Evolutionary conservation across 2,329 filamentous ascomycete species (phyloP), one percentile per base, ranked within the genome.

Genomic region (Aciculosporium take): DNA sequence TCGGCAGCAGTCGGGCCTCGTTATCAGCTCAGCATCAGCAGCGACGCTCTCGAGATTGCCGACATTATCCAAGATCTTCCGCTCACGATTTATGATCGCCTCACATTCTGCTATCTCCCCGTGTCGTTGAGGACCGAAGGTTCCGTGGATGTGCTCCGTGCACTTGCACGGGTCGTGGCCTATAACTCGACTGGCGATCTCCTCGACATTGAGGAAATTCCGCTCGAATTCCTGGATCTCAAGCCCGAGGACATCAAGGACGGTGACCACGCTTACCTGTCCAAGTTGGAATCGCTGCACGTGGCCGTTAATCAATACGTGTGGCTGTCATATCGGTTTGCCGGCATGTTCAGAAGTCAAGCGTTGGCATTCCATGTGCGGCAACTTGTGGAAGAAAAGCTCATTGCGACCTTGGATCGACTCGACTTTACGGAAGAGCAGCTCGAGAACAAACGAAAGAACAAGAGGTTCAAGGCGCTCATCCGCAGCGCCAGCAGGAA

Each of bases 271-370:
- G 57, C 65, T 0, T 84, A 86, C 49, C 68, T 98, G 9, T 65
- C 67, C 41, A 62, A 68, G 7, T 66, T 96, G 17, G 91, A 98
- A 58, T 59, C 65, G 3, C 68, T 98, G 13, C 91, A 98, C 63
- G 84, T 84, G 52, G 69, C 76, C 23, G 66, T 98, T 29, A 85
- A 89, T 34, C 65, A 88, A 36, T 98, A 96, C 56, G 70, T 94
- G 2, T 98, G 91, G 91, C 69, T 98, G 13, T 89, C 84, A 51
- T 96, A 89, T 60, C 80, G 89, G 6, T 94, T 89, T 58, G 70
- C 77, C 3, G 84, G 84, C 37, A 71, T 93, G 39, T 94, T 95
- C 58, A 72, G 67, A 5, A 84, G 80, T 48, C 76, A 89, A 51
- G 67, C 67, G 1, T 67, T 94, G 33, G 87, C 85, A 0, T 81